Evolutionary conservation across 2,329 filamentous ascomycete genomes (phyloP), one percentile per base, ranked within the genome.

Genomic region (Teratosphaeria pseudoeucalypti): DNA sequence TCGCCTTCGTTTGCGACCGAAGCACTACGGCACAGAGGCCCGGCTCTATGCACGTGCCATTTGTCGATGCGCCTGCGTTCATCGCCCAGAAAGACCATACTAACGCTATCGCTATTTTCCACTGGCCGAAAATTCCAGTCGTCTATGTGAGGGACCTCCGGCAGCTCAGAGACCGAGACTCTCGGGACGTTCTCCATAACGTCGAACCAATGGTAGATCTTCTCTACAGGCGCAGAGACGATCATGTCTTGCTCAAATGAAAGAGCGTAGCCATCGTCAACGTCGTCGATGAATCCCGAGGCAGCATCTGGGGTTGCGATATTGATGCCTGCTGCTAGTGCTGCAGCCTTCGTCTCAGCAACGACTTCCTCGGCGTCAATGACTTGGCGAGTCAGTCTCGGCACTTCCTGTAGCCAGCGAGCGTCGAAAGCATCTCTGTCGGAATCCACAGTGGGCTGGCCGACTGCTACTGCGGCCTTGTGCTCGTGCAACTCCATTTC

Each of bases 331-430:
- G 59, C 62, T 49, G 60, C 57, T 29, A 60, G 12, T 12, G 57
- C 47, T 3, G 54, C 58, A 6, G 56, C 56, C 52, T 64, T 62
- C 4, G 62, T 58, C 4, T 39, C 29, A 11, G 59, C 55, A 14
- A 60, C 58, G 12, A 56, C 65, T 29, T 55, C 62, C 56, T 67
- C 65, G 19, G 65, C 63, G 12, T 64, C 52, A 26, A 65, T 62
- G 23, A 67, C 37, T 11, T 56, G 54, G 11, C 56, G 61, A 12
- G 65, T 66, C 11, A 67, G 54, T 7, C 62, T 58, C 14, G 56
- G 55, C 9, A 54, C 60, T 4, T 55, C 55, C n/a, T 59, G 16
- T 7, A 66, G 37, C 56, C 60, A 62, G 23, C 60, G 58, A 19
- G 32, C 14, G 23, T 61, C 61, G 34, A 60, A 60, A 49, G 49